Conservation (phyloP, 2,329 filamentous ascomycete species). For the Endothia cerciana region DNA sequence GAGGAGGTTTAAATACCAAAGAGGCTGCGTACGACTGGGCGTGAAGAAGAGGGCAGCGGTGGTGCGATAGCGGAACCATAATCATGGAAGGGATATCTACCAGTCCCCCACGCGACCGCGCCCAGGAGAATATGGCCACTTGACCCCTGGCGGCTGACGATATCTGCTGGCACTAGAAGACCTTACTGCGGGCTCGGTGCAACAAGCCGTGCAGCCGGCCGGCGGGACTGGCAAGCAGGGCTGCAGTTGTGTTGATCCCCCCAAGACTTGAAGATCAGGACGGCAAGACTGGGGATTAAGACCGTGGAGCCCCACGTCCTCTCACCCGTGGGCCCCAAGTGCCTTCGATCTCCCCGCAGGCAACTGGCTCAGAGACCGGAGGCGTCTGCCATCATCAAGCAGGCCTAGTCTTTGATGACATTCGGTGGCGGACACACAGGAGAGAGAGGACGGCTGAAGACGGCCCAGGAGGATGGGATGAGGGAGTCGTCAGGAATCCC, state of each 20-base stretch:
- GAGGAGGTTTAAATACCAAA: not conserved
- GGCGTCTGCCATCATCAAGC: not conserved
- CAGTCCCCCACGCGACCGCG: slow-evolving; percentile 5
- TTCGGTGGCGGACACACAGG: no score
- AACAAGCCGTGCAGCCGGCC: slow-evolving; percentile 9
- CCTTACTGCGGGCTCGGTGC: slow-evolving; percentile 12
- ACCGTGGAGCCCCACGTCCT: no score
- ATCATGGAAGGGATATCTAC: not conserved
- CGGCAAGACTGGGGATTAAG: no score
- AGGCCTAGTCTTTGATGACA: no score
- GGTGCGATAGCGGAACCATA: slow-evolving; percentile 7
- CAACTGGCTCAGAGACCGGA: no score
- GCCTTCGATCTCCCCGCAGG: no score
- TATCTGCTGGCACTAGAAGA: slow-evolving; percentile 18
- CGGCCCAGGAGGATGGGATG: no score
- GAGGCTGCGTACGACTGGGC: not conserved
- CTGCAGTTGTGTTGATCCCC: slow-evolving; percentile 18
- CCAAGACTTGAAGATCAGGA: slow-evolving; percentile 4
- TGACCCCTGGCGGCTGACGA: slow-evolving; percentile 18
- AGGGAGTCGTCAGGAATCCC: not conserved
- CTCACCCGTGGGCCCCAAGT: no score
- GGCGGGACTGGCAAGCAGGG: not conserved
- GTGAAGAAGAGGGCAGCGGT: not conserved
- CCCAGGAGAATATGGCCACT: not conserved
- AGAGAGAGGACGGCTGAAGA: not conserved